These are phyloP conservation scores for Aureobasidium sp. DNA, from an alignment of 2,329 filamentous ascomycete species.

Conservation along the genomic window DNA sequence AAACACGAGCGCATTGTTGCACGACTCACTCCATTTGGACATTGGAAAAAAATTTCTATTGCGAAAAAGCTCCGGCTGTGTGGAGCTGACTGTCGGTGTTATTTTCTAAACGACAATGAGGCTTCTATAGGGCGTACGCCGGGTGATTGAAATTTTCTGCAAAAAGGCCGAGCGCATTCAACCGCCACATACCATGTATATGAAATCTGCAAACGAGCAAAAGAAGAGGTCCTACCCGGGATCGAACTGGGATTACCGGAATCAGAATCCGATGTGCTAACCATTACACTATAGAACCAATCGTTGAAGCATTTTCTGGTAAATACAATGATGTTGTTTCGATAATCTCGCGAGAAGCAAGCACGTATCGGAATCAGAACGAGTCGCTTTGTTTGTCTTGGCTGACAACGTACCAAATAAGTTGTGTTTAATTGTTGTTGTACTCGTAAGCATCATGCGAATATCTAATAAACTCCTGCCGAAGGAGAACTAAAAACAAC, in stretches of 20 bases:
- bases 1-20: not conserved
- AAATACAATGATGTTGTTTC: not conserved
- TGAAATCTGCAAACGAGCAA: not conserved
- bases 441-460: too few species aligned
- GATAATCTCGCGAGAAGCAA: too few species aligned
- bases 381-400: too few species aligned
- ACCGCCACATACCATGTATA: not conserved
- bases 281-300: slow-evolving; percentile 16
- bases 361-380: too few species aligned
- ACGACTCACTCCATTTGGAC: not conserved
- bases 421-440: too few species aligned
- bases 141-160: not conserved
- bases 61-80: not conserved
- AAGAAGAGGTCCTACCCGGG: slow-evolving; percentile 12
- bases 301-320: not conserved
- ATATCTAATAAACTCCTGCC: slow-evolving; percentile 6
- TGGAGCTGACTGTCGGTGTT: not conserved
- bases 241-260: slow-evolving; percentile 16
- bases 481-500: not conserved
- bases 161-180: not conserved
- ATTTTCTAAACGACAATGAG: not conserved
- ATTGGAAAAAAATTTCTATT: not conserved
- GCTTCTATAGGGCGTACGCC: not conserved
- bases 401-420: too few species aligned
- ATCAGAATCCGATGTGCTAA: slow-evolving; percentile 16